A percentile compares a stretch with the other conserved stretches of the same genome.
Conservation (phyloP, 1,139 yeast genomes). For the Spathaspora sp. region DNA sequence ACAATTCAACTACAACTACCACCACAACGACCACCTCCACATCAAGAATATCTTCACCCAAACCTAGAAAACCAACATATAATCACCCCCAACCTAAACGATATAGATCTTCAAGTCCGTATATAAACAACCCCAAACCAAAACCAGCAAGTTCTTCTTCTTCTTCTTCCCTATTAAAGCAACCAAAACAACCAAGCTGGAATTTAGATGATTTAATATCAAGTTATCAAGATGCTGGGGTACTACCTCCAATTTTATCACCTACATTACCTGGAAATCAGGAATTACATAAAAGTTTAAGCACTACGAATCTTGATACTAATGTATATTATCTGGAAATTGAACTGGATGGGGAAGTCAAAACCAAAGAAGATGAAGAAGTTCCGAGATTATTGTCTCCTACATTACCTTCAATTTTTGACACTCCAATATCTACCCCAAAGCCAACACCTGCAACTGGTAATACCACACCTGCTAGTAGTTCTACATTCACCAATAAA, state of each 20-base stretch:
- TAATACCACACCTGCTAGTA: not conserved
- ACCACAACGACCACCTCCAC: not conserved
- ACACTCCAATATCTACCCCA: constrained; percentile 5
- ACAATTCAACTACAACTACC: not conserved
- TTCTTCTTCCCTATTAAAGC: constrained; percentile 1
- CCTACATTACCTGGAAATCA: constrained; percentile 35
- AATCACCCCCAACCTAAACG: constrained; percentile 1
- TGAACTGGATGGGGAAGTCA: not conserved
- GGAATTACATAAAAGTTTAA: not conserved
- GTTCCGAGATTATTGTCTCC: constrained; percentile 37
- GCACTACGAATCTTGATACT: not conserved
- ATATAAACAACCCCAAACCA: constrained; percentile 4
- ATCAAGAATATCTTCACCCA: constrained; percentile 1
- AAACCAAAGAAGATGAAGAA: constrained; percentile 11
- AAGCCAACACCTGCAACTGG: not conserved
- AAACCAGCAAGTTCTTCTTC: not conserved
- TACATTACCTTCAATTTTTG: constrained; percentile 34
- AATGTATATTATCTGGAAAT: not conserved
- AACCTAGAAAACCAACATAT: not conserved
- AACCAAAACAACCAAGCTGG: constrained; percentile 24
- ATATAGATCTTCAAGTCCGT: constrained; percentile 3
- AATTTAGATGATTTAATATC: constrained; percentile 41
- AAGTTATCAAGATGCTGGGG: constrained; percentile 35
- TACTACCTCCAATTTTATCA: constrained; percentile 40
- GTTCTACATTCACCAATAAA: constrained; percentile 10